Percentiles rank a stretch among this genome's conserved stretches.
These are phyloP conservation scores for Diaporthe capsici DNA, from an alignment of 2,329 filamentous ascomycete species.

Conservation along the genomic window DNA sequence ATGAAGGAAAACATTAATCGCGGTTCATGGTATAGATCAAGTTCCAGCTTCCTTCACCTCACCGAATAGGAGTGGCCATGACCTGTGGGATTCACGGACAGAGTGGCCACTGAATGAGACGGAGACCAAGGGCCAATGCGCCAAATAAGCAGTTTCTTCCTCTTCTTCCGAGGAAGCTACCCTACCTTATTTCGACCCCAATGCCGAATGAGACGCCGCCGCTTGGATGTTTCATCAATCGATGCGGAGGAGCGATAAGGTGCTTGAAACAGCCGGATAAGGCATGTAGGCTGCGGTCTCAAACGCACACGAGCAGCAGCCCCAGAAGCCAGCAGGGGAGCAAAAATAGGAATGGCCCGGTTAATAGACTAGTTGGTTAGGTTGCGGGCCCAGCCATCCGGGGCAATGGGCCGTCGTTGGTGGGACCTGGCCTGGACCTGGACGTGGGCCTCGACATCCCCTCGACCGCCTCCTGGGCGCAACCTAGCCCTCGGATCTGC, in stretches of 20 bases:
- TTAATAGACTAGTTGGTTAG: conserved; percentile 1
- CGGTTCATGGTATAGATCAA: neutral
- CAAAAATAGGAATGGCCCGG: conserved; percentile 13
- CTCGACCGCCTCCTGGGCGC: neutral
- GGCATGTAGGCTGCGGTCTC: conserved; percentile 2
- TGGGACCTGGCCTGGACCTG: neutral
- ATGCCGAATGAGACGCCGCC: conserved; percentile 14
- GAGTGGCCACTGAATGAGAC: conserved; percentile 22
- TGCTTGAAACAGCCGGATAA: conserved; percentile 32
- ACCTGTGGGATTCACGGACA: conserved; percentile 22
- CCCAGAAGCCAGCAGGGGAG: too few species aligned
- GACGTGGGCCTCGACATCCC: neutral
- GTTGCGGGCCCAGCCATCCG: neutral
- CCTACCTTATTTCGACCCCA: conserved; percentile 11
- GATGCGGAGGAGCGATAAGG: conserved; percentile 29
- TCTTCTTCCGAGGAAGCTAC: conserved; percentile 2
- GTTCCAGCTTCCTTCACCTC: conserved; percentile 5
- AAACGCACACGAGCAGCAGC: conserved; percentile 11
- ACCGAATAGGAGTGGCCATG: neutral
- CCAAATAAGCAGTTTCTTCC: neutral
- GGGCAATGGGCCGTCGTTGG: neutral
- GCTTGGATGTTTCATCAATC: conserved; percentile 30
- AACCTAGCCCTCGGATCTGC: conserved; percentile 11
- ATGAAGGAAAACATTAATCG: neutral
- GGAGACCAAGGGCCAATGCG: neutral